These are phyloP conservation scores for Oryza meridionalis DNA, from an alignment of 176 grass and related monocot species.

Conservation along the genomic window DNA sequence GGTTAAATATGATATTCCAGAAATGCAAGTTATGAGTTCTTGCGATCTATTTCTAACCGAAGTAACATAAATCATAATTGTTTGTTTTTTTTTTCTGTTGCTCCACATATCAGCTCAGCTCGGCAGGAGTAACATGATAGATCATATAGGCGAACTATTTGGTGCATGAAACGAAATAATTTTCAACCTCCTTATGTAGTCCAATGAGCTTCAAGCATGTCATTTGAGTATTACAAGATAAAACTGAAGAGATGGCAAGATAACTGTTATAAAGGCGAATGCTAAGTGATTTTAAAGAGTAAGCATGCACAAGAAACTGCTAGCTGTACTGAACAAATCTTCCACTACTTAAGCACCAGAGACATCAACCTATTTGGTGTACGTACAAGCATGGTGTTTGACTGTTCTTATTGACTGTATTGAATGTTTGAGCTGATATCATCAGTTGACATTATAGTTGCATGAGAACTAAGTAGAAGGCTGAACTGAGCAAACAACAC, in stretches of 20 bases:
- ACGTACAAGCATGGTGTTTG: neutral
- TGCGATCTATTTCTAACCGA: too few species aligned
- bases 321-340: neutral
- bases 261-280: neutral
- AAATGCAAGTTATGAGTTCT: too few species aligned
- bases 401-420: neutral
- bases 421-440: neutral
- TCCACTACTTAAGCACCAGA: neutral
- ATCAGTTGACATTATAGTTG: neutral
- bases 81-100: neutral
- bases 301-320: neutral
- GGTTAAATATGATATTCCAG: too few species aligned
- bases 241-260: neutral
- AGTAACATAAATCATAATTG: too few species aligned
- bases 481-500: neutral
- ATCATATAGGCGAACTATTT: too few species aligned
- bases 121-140: too few species aligned
- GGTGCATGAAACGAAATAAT: neutral
- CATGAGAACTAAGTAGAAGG: neutral
- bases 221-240: neutral
- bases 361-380: neutral
- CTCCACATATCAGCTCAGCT: too few species aligned
- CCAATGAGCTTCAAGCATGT: neutral
- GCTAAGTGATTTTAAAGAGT: neutral
- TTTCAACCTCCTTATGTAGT: neutral